Base-by-base conservation (phyloP, 208 protist genomes). In the Crithidia bombi region DNA sequence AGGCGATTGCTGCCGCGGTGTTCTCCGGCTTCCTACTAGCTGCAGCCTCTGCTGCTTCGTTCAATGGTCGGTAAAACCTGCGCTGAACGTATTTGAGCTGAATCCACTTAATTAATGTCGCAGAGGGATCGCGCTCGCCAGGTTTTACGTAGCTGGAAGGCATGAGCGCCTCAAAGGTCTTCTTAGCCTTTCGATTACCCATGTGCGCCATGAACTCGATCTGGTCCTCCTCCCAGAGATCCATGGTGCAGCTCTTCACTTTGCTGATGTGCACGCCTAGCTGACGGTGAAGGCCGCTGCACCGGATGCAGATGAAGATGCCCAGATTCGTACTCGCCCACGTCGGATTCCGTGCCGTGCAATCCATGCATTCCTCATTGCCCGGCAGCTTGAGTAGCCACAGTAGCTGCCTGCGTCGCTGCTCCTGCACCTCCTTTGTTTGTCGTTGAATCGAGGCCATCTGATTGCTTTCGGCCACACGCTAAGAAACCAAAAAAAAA, bases 201-300 rank as follows among this genome's bases (percentile, higher is more conserved):
- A 89, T 90, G 3, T 59, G 23, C 5, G 69, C 71, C 81, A 94
- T 92, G 44, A 86, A 86, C 9, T 71, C 78, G 47, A 94, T 81
- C 66, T 94, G 84, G 49, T 81, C 82, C 41, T 71, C 50, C 33
- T 92, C 86, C 89, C 89, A 94, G 5, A 88, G 58, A 58, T 94
- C 89, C 89, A 94, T 94, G 19, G 87, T 96, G 56, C 86, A 85
- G 58, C 87, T 95, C 32, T 86, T 83, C 36, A 98, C 90, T 57
- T 91, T 87, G 63, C 83, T 95, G 46, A 97, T 81, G 68, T 97
- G 90, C 39, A 95, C 91, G 11, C 95, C 95, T 0, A 98, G 82
- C 63, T 91, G 91, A 15, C 95, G 83, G 68, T 98, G 95, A 19
- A 97, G 79, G n/a, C 93, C 93, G 50, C 91, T 83, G 69, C 95